A percentile compares a stretch with the other conserved stretches of the same genome.
These are phyloP conservation scores for Xylaria palmicola DNA, from an alignment of 495 filamentous ascomycete species.

Conservation along the genomic window DNA sequence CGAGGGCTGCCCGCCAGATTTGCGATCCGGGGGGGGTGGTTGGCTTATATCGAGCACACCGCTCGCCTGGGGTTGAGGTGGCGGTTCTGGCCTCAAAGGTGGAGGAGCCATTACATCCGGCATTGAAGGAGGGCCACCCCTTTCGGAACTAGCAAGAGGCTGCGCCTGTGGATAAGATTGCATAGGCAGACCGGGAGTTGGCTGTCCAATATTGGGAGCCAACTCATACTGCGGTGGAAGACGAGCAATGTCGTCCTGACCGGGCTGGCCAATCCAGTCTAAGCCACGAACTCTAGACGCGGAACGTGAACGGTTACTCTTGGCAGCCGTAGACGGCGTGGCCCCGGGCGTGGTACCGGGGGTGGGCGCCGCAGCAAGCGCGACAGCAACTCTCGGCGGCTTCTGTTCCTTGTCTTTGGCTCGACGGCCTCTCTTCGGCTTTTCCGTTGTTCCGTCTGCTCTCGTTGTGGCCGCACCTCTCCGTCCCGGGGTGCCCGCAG, in stretches of 20 bases:
- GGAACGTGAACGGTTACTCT: constrained; percentile 45
- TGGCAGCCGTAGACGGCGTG: constrained; percentile 21
- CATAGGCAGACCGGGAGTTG: constrained; percentile 26
- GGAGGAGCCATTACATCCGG: constrained; percentile 51
- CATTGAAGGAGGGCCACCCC: constrained; percentile 30
- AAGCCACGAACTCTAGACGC: constrained; percentile 41
- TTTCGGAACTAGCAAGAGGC: constrained; percentile 38
- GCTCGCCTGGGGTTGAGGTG: constrained; percentile 40
- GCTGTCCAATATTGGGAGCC: constrained; percentile 20
- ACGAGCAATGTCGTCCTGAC: constrained; percentile 34
- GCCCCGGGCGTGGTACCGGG: not conserved
- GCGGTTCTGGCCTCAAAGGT: constrained; percentile 47
- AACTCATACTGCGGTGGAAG: constrained; percentile 36
- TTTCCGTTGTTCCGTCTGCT: constrained; percentile 56
- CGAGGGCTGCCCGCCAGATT: constrained; percentile 61
- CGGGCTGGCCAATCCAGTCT: constrained; percentile 38
- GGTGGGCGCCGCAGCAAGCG: constrained; percentile 42
- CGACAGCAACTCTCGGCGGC: constrained; percentile 42
- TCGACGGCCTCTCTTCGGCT: constrained; percentile 51
- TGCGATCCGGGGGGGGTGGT: constrained; percentile 40
- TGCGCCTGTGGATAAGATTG: constrained; percentile 36
- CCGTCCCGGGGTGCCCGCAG: constrained; percentile 47
- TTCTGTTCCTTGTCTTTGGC: constrained; percentile 41
- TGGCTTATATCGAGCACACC: constrained; percentile 42
- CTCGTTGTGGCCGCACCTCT: constrained; percentile 50